Evolutionary conservation across 441 rosid species (phyloP).

Genomic region (Eruca vesicaria): DNA sequence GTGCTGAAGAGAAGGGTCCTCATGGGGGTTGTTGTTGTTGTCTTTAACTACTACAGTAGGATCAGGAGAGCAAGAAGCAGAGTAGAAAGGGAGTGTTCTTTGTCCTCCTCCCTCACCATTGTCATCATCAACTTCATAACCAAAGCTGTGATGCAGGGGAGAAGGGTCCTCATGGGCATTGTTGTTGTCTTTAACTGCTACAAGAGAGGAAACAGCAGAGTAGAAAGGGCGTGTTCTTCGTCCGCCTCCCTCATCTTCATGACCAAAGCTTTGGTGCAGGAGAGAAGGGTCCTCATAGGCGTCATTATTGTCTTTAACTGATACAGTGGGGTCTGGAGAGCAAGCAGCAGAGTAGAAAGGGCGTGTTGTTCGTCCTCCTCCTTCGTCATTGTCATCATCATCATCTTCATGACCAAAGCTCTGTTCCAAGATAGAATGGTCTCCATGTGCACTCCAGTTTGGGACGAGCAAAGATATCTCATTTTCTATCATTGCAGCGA

Average conservation of each 20-base stretch:
- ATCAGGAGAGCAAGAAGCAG: conserved; percentile 53
- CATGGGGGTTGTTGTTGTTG: conserved; percentile 5
- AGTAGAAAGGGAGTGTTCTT: conserved; percentile 43
- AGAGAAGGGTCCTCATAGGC: conserved; percentile 25
- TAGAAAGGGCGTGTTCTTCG: conserved; percentile 38
- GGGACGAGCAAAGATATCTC: conserved; percentile 72
- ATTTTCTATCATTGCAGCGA: conserved; percentile 81
- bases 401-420: conserved; percentile 43
- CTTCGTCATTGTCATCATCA: conserved; percentile 21
- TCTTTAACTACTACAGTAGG: not conserved
- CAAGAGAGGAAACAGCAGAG: conserved; percentile 53
- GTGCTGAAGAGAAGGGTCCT: conserved; percentile 32
- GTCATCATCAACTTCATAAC: conserved; percentile 36
- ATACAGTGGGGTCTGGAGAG: conserved; percentile 37
- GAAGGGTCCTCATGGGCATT: conserved; percentile 20
- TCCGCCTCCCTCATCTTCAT: conserved; percentile 26
- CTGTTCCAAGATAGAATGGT: conserved; percentile 38
- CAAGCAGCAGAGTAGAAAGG: conserved; percentile 53
- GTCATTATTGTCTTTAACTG: not conserved
- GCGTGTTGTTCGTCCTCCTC: conserved; percentile 22
- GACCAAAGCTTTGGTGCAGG: conserved; percentile 41
- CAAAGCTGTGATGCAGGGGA: conserved; percentile 43
- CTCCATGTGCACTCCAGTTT: conserved; percentile 42
- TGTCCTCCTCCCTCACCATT: conserved; percentile 4
- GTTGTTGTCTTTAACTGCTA: not conserved